These are phyloP conservation scores for Condylostoma magnum DNA, from an alignment of 169 alveolate species.

Conservation along the genomic window DNA sequence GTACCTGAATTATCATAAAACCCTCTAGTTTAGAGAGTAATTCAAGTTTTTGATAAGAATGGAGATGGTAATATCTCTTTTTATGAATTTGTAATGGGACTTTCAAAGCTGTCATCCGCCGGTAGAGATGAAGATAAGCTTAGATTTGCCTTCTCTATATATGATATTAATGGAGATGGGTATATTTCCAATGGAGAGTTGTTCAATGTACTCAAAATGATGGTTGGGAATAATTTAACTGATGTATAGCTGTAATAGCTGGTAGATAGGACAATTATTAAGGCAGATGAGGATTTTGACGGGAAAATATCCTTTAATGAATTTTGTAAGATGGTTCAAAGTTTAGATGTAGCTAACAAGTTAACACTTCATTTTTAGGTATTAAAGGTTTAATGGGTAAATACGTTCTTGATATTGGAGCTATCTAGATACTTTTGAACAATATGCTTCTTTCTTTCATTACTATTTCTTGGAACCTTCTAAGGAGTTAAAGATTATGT, in stretches of 20 bases:
- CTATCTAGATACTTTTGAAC: background rate
- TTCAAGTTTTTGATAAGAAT: slow-evolving; percentile 93
- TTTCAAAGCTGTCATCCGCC: slow-evolving; percentile 82
- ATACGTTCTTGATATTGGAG: too few relatives aligned
- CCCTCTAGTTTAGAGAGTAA: slow-evolving; percentile 95
- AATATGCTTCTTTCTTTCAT: too few relatives aligned
- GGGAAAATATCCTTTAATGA: slow-evolving; percentile 96
- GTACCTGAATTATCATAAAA: slow-evolving; percentile 95
- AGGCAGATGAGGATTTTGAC: slow-evolving; percentile 97
- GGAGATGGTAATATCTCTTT: slow-evolving; percentile 95
- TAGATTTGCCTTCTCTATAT: slow-evolving; percentile 94
- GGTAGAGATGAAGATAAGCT: slow-evolving; percentile 92
- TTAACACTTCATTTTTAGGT: slow-evolving; percentile 65
- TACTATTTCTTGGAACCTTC: too few relatives aligned
- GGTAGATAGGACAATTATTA: slow-evolving; percentile 95
- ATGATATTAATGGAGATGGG: slow-evolving; percentile 96
- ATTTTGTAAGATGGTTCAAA: slow-evolving; percentile 87
- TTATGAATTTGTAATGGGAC: slow-evolving; percentile 95
- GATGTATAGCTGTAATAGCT: slow-evolving; percentile 95
- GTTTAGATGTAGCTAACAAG: slow-evolving; percentile 73
- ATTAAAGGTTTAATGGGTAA: background rate
- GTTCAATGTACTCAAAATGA: slow-evolving; percentile 94
- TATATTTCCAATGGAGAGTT: slow-evolving; percentile 97
- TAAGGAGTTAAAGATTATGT: too few relatives aligned
- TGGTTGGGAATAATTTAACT: slow-evolving; percentile 96